Evolutionary conservation across 78 protist genomes (phyloP), one percentile per base, ranked within the genome.

Genomic region (Dictyostelium citrinum): DNA sequence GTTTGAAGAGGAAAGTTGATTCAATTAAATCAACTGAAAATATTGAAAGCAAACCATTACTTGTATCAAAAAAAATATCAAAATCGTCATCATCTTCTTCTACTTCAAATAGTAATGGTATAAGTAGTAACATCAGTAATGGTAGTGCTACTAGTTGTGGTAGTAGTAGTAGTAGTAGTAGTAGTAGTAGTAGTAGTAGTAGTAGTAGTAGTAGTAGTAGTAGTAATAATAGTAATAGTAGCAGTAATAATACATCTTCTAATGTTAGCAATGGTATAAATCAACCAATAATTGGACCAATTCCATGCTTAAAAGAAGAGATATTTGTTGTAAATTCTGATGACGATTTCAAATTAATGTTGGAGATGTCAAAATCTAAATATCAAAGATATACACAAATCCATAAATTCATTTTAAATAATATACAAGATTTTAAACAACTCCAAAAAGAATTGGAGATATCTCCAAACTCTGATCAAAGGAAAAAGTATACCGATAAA

Each of bases 351-450:
- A 49, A 80, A 27, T 3, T 55, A 3, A 33, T 80, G 31, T 33
- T 80, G 20, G 51, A 80, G 24, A 29, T 80, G 17, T 80, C 72
- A 55, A 24, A 80, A 55, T 12, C 31, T 1, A 80, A 80, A 80
- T 80, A 80, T 35, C 60, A 80, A 55, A 46, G 74, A 80, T 80
- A 80, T 24, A 39, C 84, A 5, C 84, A 80, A 80, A 80, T 80
- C 11, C 72, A 80, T 80, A 31, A 80, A 55, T 80, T 80, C 39
- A 29, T 80, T 22, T 22, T 49, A 33, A 58, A 17, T 6, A 80
- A 80, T 16, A 80, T 39, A 31, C 68, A 80, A 55, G 84, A 80
- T 24, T 55, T 80, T 29, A 16, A 33, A 33, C 31, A 58, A 20
- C 39, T 80, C 20, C 84, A 80, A 80, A 80, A 35, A 10, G 49